A percentile compares a stretch with the other conserved stretches of the same genome.
Conservation (phyloP, 2,329 filamentous ascomycete genomes). For the Talaromyces islandicus region DNA sequence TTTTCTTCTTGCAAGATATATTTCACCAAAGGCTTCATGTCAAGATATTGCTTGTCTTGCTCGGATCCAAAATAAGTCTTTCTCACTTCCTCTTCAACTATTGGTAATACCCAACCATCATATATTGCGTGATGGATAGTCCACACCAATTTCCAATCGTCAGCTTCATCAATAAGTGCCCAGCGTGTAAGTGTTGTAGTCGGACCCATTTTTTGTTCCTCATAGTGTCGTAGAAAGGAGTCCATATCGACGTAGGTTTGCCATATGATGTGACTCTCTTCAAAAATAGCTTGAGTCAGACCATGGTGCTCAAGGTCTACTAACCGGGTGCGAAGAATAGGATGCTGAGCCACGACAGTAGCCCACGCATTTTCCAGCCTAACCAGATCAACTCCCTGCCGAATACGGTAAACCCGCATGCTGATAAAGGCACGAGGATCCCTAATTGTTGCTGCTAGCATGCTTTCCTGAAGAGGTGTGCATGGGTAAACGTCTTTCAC, state of each 20-base stretch:
- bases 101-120: neutral
- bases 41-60: neutral
- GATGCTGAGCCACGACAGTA: neutral
- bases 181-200: neutral
- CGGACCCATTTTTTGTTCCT: neutral
- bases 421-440: constrained; percentile 41
- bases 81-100: neutral
- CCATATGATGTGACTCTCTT: neutral
- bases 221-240: neutral
- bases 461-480: constrained; percentile 27
- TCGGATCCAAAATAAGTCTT: neutral
- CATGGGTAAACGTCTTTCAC: constrained; percentile 35
- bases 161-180: neutral
- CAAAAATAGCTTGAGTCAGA: neutral
- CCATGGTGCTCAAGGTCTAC: neutral
- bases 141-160: neutral
- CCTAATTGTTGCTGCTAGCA: constrained; percentile 33
- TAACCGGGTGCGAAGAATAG: neutral
- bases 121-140: neutral
- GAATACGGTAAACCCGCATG: constrained; percentile 28
- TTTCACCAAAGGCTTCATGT: neutral
- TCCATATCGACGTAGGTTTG: neutral
- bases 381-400: constrained; percentile 24
- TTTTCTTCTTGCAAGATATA: neutral
- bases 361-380: constrained; percentile 26